These are phyloP conservation scores for Arachis hypogaea DNA, from an alignment of 306 rosid genomes.

Conservation along the genomic window DNA sequence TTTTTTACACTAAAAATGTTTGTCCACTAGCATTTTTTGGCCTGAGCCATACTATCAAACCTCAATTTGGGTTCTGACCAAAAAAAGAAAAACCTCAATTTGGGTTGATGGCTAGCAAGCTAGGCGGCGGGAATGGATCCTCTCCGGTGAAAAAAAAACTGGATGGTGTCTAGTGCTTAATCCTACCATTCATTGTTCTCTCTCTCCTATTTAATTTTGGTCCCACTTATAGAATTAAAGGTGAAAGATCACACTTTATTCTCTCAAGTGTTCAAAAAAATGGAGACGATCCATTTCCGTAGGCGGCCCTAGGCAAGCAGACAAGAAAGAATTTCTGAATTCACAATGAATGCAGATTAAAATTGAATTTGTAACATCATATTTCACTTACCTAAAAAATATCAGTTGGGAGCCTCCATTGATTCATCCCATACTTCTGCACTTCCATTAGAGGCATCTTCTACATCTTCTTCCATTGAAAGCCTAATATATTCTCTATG, in stretches of 20 bases:
- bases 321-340: constrained; percentile 7
- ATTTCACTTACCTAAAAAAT: constrained; percentile 52
- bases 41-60: constrained; percentile 2
- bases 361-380: constrained; percentile 23
- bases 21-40: too few species aligned
- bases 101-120: not conserved
- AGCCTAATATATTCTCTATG: constrained; percentile 99
- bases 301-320: not conserved
- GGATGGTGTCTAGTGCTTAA: too few species aligned
- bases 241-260: too few species aligned
- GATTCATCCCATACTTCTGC: constrained; percentile 99
- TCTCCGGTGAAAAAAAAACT: too few species aligned
- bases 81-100: constrained; percentile 1
- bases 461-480: constrained; percentile 99
- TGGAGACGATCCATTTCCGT: not conserved
- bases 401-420: constrained; percentile 93
- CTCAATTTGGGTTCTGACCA: not conserved
- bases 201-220: too few species aligned
- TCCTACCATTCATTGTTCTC: too few species aligned
- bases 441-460: constrained; percentile 98
- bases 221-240: too few species aligned
- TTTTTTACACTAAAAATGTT: too few species aligned
- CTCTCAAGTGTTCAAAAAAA: too few species aligned
- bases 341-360: constrained; percentile 21
- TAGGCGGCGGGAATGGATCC: not conserved